A percentile compares a stretch with the other conserved stretches of the same genome.
phyloP scores from a whole-genome alignment of 306 rosid species.

The Adenanthera pavonina region DNA sequence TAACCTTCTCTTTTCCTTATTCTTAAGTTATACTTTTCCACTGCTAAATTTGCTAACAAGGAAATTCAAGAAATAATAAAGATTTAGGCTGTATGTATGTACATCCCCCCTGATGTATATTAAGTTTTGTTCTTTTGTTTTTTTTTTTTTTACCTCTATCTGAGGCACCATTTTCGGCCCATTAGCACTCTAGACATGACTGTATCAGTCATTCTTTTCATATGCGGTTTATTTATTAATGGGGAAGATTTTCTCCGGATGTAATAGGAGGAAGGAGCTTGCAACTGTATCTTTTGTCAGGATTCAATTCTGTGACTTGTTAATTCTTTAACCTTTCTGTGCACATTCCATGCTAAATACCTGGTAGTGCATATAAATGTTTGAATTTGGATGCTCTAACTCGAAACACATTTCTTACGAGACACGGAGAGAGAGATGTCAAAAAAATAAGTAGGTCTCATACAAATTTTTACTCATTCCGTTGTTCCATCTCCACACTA shows the following conservation, averaged over 20 bases:
- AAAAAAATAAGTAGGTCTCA: too few species aligned
- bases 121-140: neutral
- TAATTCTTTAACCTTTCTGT: neutral
- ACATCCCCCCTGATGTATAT: slow-evolving; percentile 34
- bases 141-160: neutral
- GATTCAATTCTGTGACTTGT: neutral
- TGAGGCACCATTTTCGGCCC: neutral
- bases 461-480: too few species aligned
- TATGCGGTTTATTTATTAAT: neutral
- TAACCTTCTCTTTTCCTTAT: slow-evolving; percentile 31
- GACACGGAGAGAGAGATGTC: too few species aligned
- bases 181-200: neutral
- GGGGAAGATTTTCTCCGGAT: neutral
- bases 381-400: too few species aligned
- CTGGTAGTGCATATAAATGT: neutral
- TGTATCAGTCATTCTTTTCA: neutral
- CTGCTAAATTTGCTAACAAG: slow-evolving; percentile 32
- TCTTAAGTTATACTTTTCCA: slow-evolving; percentile 35
- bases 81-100: slow-evolving; percentile 23
- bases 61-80: slow-evolving; percentile 20
- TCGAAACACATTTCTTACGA: too few species aligned
- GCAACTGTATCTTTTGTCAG: neutral
- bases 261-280: neutral
- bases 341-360: neutral
- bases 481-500: too few species aligned